phyloP scores from a whole-genome alignment of 1,139 yeast species.

The Suhomyces wounanorum region DNA sequence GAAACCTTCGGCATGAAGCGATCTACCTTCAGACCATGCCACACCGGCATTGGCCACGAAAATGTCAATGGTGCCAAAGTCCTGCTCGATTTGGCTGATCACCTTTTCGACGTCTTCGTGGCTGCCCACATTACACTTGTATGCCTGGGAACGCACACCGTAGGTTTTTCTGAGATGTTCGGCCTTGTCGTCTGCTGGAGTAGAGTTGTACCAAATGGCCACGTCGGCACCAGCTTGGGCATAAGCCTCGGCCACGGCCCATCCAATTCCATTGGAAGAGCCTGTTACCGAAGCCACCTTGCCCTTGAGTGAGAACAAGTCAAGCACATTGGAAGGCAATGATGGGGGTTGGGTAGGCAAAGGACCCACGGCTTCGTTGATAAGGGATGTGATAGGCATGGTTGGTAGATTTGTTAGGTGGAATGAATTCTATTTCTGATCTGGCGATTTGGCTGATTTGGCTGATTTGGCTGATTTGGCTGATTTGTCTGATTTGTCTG shows the following conservation, averaged over 20 bases:
- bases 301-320: slow-evolving; percentile 70
- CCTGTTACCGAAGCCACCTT: slow-evolving; percentile 90
- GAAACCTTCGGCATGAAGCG: slow-evolving; percentile 23
- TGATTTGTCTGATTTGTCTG: too few species aligned
- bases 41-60: slow-evolving; percentile 93
- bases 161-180: slow-evolving; percentile 57
- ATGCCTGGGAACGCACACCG: slow-evolving; percentile 69
- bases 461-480: too few species aligned
- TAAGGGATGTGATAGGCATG: slow-evolving; percentile 13
- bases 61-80: slow-evolving; percentile 76
- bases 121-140: slow-evolving; percentile 68
- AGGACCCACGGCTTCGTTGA: slow-evolving; percentile 16
- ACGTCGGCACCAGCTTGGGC: slow-evolving; percentile 93
- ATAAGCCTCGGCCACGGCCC: slow-evolving; percentile 79
- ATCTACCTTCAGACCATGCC: slow-evolving; percentile 68
- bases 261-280: slow-evolving; percentile 83
- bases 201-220: slow-evolving; percentile 78
- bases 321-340: slow-evolving; percentile 37
- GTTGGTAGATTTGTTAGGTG: background rate
- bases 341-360: slow-evolving; percentile 27
- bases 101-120: slow-evolving; percentile 58
- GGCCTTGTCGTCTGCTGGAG: slow-evolving; percentile 63
- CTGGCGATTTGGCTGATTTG: too few species aligned
- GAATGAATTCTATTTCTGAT: too few species aligned
- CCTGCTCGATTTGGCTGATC: slow-evolving; percentile 59